Conservation (phyloP, 306 rosid genomes). For the Pterocarpus macrocarpus region DNA sequence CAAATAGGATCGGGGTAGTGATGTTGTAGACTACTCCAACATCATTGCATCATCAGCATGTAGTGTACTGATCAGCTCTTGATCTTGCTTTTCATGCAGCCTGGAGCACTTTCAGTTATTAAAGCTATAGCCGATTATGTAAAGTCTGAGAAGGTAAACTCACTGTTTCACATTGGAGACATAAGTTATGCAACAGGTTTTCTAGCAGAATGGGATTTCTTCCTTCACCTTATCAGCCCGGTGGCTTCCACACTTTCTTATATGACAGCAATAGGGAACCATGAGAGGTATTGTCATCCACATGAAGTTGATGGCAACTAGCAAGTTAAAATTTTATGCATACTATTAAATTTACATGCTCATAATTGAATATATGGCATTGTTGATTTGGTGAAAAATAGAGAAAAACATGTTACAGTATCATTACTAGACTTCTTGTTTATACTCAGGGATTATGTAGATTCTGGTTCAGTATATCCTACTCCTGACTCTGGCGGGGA, state of each 20-base stretch:
- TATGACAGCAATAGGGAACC: constrained; percentile 96
- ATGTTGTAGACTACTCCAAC: too few relatives aligned
- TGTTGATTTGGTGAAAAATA: too few relatives aligned
- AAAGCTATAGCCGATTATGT: constrained; percentile 64
- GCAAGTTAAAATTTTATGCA: too few relatives aligned
- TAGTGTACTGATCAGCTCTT: background rate
- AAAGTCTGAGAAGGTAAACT: constrained; percentile 58
- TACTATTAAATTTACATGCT: too few relatives aligned
- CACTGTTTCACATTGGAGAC: constrained; percentile 91
- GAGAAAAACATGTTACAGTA: too few relatives aligned
- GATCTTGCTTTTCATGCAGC: constrained; percentile 51
- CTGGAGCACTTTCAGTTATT: constrained; percentile 85
- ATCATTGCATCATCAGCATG: background rate
- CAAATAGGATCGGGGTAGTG: too few relatives aligned
- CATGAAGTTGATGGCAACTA: too few relatives aligned
- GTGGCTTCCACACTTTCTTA: constrained; percentile 76
- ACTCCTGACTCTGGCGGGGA: constrained; percentile 93
- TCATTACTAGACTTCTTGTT: background rate
- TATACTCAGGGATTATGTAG: constrained; percentile 65
- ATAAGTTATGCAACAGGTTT: constrained; percentile 95
- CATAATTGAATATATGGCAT: too few relatives aligned
- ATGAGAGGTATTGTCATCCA: constrained; percentile 71
- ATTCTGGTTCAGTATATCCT: constrained; percentile 65
- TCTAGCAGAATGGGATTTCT: constrained; percentile 90
- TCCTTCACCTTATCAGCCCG: constrained; percentile 69